Base-by-base conservation (phyloP, 2,329 filamentous ascomycete genomes). In the Nemania abortiva region DNA sequence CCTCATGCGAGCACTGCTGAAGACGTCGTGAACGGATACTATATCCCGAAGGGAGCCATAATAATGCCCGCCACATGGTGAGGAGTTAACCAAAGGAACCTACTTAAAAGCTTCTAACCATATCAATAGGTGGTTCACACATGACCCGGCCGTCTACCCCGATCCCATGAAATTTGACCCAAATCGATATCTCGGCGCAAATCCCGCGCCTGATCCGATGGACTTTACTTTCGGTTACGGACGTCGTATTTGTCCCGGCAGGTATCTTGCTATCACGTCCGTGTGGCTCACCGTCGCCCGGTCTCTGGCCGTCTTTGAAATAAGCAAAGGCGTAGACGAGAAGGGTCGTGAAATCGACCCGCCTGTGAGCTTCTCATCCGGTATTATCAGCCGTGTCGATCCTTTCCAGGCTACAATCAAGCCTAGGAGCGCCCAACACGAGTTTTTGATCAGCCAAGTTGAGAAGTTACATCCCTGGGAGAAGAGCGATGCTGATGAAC, bases 91-190 rank as follows among this genome's bases (percentile, higher is more conserved):
- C 9, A 52, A 55, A 6, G 31, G 13, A 1, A 39, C 6, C 9
- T 10, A 13, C 1, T 37, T n/a, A 22, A 15, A 55, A 20, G 53
- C 5, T 5, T 6, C 29, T 37, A 37, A 47, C 18, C 11, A 13
- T n/a, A 22, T 45, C 18, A 50, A 34, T 50, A 74, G 71, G 68
- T 79, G 72, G 72, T 74, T 81, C n/a, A 86, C 90, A 27, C 91
- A 93, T 78, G 91, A 94, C 74, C 87, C 89, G 1, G 87, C 90
- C 45, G 88, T 88, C 1, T 93, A 94, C 76, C 83, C 87, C 0
- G 58, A 79, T 10, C 80, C 80, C 0, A 68, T 66, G 5, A 13
- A 27, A 1, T 83, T 83, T 24, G 72, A 80, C 27, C 81, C 80
- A 0, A 77, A 78, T 1, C 74, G 81, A 0, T 82, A 74, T 69